Conservation (phyloP, 768 basidiomycete genomes). For the Phanerochaete sordida region DNA sequence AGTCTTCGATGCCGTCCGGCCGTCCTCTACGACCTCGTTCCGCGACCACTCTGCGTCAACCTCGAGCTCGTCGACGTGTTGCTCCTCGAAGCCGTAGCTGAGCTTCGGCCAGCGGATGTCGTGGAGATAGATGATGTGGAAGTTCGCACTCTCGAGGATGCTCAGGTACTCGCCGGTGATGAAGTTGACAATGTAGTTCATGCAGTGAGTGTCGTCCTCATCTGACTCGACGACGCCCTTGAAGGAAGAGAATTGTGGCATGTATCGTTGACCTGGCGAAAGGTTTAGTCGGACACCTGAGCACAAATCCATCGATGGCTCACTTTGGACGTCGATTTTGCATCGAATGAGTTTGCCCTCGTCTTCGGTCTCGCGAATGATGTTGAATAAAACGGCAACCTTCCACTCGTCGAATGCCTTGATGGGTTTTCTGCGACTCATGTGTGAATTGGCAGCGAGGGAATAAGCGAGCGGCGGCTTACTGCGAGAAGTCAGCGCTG, state of each 20-base stretch:
- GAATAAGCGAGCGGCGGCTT: conserved; percentile 8
- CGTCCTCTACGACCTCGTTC: neutral
- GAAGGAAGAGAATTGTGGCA: conserved; percentile 6
- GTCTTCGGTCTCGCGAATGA: conserved; percentile 12
- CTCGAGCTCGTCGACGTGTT: conserved; percentile 4
- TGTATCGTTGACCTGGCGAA: conserved; percentile 7
- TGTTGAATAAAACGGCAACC: conserved; percentile 21
- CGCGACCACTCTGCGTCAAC: neutral
- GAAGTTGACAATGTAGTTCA: conserved; percentile 12
- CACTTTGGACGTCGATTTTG: conserved; percentile 18
- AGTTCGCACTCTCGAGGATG: conserved; percentile 14
- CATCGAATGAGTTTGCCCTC: conserved; percentile 15
- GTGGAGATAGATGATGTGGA: conserved; percentile 19
- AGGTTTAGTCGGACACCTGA: neutral
- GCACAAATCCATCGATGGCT: neutral
- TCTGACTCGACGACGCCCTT: neutral
- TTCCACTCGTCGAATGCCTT: conserved; percentile 17
- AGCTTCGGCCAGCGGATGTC: conserved; percentile 8
- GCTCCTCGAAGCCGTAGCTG: neutral
- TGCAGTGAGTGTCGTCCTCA: conserved; percentile 9
- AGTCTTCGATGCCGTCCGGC: neutral
- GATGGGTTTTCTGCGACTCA: neutral
- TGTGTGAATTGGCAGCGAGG: neutral
- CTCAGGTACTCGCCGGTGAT: conserved; percentile 20
- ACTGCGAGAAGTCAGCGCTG: neutral